Conservation (phyloP, 306 rosid species). For the Malus domestica region ASM211411v1 NC_041801.1:4253501-4254000, state of each 20-base stretch:
- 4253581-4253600: conserved; percentile 19
- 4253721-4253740: background rate
- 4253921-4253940: background rate
- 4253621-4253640: conserved; percentile 77
- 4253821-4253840: background rate
- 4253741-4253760: background rate
- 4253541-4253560: conserved; percentile 44
- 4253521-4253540: conserved; percentile 75
- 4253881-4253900: background rate
- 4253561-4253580: conserved; percentile 19
- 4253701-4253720: background rate
- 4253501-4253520: conserved; percentile 38
- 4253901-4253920: background rate
- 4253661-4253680: conserved; percentile 32
- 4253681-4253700: conserved; percentile 49
- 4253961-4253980: too few species aligned
- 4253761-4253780: background rate
- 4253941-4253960: too few species aligned
- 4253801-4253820: background rate
- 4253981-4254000: too few species aligned
- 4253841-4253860: background rate
- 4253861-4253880: background rate
- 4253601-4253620: conserved; percentile 49
- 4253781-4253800: conserved; percentile 14
- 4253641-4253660: conserved; percentile 37